Evolutionary conservation across 2,329 filamentous ascomycete genomes (phyloP).

Genomic region (Orbilia oligospora): DNA sequence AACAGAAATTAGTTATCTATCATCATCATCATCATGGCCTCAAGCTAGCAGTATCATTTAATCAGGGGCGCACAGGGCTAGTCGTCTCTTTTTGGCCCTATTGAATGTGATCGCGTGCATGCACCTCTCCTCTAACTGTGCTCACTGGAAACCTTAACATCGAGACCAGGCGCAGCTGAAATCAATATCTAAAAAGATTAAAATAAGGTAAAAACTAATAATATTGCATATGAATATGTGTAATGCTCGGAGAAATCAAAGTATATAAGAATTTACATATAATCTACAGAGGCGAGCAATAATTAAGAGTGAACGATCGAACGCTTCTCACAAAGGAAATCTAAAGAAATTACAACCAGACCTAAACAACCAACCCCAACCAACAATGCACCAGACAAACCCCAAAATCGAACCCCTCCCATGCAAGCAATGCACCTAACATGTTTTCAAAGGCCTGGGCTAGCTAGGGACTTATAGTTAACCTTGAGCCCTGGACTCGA

Average conservation of each 20-base stretch:
- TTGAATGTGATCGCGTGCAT: neutral
- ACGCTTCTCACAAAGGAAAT: slow-evolving; percentile 14
- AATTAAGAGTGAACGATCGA: neutral
- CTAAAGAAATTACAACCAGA: slow-evolving; percentile 2
- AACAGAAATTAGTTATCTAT: neutral
- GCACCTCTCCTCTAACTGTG: too few relatives aligned
- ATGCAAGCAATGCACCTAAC: slow-evolving; percentile 3
- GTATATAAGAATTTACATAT: neutral
- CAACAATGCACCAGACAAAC: neutral
- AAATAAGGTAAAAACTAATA: too few relatives aligned
- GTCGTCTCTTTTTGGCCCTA: neutral
- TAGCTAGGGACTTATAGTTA: too few relatives aligned
- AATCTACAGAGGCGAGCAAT: neutral
- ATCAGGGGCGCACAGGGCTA: too few relatives aligned
- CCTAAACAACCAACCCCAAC: neutral
- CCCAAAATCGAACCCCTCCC: slow-evolving; percentile 1
- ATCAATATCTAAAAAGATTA: too few relatives aligned
- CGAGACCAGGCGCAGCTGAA: too few relatives aligned
- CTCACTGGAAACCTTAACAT: too few relatives aligned
- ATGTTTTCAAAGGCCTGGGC: neutral
- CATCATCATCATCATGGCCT: neutral
- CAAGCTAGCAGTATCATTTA: too few relatives aligned
- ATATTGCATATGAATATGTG: too few relatives aligned
- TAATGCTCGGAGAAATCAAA: neutral
- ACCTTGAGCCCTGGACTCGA: neutral